A percentile compares a stretch with the other conserved stretches of the same genome.
phyloP scores from a whole-genome alignment of 2,329 filamentous ascomycete genomes.

The Colletotrichum neosansevieriae region DNA sequence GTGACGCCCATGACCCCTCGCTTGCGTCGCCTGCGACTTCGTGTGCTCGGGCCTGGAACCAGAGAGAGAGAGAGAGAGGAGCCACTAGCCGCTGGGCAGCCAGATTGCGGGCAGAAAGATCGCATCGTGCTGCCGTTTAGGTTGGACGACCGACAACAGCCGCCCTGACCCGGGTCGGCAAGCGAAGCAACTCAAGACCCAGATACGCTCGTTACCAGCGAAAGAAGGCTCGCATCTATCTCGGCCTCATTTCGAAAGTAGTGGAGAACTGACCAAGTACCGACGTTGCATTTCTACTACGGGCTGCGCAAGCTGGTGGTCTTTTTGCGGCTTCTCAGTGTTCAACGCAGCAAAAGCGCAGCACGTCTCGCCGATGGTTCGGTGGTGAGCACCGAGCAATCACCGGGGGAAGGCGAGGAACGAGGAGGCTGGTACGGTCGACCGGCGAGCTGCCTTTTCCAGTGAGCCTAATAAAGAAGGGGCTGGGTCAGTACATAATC shows the following conservation, averaged over 20 bases:
- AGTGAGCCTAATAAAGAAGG: constrained; percentile 6
- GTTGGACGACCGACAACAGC: neutral
- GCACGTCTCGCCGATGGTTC: constrained; percentile 4
- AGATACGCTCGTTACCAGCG: neutral
- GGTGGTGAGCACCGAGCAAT: constrained; percentile 34
- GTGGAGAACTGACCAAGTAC: constrained; percentile 36
- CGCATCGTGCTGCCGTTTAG: neutral
- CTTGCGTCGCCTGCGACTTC: no score
- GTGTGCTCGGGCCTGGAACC: no score
- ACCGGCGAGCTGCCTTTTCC: constrained; percentile 20
- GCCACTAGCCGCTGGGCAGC: constrained; percentile 8
- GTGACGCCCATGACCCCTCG: neutral
- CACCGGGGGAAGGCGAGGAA: constrained; percentile 12
- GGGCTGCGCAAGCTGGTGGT: constrained; percentile 1
- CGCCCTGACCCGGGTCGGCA: neutral
- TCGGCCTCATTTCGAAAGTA: constrained; percentile 37
- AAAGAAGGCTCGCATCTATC: constrained; percentile 9
- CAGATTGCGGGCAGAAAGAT: constrained; percentile 23
- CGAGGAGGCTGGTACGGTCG: neutral
- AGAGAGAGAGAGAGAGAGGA: no score
- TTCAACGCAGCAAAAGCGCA: neutral
- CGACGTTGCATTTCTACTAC: constrained; percentile 28
- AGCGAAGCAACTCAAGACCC: neutral
- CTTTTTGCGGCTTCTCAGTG: constrained; percentile 11
- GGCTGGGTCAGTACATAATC: constrained; percentile 21